Conservation (phyloP, 1,284 basidiomycete genomes). For the Nidula niveotomentosa region DNA sequence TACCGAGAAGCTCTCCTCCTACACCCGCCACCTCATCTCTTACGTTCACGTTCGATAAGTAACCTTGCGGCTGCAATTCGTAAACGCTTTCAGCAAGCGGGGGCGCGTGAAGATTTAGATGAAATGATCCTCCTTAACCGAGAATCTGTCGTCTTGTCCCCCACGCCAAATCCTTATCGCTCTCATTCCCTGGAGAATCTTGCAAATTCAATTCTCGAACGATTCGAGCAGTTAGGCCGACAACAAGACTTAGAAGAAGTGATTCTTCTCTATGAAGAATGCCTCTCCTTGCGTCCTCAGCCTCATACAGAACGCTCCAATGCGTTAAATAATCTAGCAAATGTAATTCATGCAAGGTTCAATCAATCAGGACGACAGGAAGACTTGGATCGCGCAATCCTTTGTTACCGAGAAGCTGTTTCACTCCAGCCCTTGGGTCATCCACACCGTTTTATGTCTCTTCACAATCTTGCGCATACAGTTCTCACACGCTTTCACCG, state of each 20-base stretch:
- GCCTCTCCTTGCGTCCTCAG: not conserved
- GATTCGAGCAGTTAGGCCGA: constrained; percentile 8
- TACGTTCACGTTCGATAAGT: not conserved
- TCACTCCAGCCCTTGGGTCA: not conserved
- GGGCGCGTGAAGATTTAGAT: not conserved
- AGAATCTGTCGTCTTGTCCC: constrained; percentile 4
- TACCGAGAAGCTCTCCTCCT: not conserved
- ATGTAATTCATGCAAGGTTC: not conserved
- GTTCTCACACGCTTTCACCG: constrained; percentile 8
- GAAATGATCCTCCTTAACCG: constrained; percentile 1
- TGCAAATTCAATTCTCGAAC: constrained; percentile 6
- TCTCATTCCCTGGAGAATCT: constrained; percentile 10
- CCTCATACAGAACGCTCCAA: constrained; percentile 1
- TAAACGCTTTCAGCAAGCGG: not conserved
- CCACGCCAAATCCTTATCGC: constrained; percentile 1
- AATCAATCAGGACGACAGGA: not conserved
- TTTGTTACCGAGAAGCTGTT: constrained; percentile 9
- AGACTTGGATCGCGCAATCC: constrained; percentile 14
- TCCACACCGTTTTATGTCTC: constrained; percentile 3
- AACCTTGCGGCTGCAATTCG: not conserved
- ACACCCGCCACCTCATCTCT: not conserved
- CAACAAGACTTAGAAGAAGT: constrained; percentile 9
- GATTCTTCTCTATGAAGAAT: constrained; percentile 5
- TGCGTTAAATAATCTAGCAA: constrained; percentile 4
- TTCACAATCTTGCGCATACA: constrained; percentile 12